A percentile compares a stretch with the other conserved stretches of the same genome.
These are phyloP conservation scores for Glarea lozoyensis DNA, from an alignment of 495 filamentous ascomycete species.

Conservation along the genomic window DNA sequence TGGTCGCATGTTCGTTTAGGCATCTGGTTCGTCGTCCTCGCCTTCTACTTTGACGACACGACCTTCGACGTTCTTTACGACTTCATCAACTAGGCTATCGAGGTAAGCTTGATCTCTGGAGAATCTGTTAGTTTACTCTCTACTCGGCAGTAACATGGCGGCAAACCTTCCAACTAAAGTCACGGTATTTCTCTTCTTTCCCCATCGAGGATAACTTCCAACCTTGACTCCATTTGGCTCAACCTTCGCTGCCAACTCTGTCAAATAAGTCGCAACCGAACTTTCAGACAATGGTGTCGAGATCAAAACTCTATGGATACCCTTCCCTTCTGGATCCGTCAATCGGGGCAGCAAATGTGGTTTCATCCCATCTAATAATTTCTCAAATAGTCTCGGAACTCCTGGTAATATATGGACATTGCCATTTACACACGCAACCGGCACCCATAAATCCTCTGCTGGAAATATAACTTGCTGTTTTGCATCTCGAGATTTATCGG, in stretches of 20 bases:
- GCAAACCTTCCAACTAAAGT: conserved; percentile 69
- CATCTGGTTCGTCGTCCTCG: conserved; percentile 41
- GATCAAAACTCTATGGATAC: conserved; percentile 66
- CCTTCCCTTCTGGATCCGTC: conserved; percentile 69
- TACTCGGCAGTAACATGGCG: background rate
- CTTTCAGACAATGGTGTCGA: conserved; percentile 85
- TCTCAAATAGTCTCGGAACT: conserved; percentile 75
- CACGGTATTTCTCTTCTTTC: conserved; percentile 78
- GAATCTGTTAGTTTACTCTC: conserved; percentile 5
- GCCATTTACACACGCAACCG: conserved; percentile 75
- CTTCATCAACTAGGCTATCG: conserved; percentile 41
- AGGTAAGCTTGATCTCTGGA: conserved; percentile 37
- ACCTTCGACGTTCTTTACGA: conserved; percentile 37
- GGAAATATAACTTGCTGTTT: conserved; percentile 68
- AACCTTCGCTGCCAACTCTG: conserved; percentile 63
- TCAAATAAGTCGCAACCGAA: conserved; percentile 71
- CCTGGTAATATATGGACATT: conserved; percentile 93
- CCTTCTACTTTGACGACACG: conserved; percentile 32
- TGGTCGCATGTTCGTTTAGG: too few relatives aligned
- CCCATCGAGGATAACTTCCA: conserved; percentile 94
- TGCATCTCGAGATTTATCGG: conserved; percentile 50
- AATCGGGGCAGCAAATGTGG: conserved; percentile 57
- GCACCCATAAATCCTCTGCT: conserved; percentile 81
- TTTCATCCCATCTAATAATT: conserved; percentile 67
- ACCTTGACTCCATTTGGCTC: conserved; percentile 75